Percentiles rank a stretch among this genome's conserved stretches.
phyloP scores from a whole-genome alignment of 129 eudicot species.

The Cynara cardunculus region DNA sequence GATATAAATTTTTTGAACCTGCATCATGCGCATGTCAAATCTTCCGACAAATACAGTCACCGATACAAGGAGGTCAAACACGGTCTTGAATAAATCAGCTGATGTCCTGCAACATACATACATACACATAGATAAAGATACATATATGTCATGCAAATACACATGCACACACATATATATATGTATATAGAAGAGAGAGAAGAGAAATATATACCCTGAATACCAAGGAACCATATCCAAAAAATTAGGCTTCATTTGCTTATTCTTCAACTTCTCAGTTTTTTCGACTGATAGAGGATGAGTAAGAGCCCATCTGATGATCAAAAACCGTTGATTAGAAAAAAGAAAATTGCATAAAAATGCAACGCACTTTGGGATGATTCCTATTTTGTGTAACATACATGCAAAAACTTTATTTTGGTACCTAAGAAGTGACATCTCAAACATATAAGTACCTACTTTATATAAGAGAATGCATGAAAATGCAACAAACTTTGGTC shows the following conservation, averaged over 20 bases:
- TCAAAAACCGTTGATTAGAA: constrained; percentile 4
- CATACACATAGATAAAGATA: neutral
- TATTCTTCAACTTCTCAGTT: constrained; percentile 74
- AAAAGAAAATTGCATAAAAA: neutral
- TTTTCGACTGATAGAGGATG: constrained; percentile 87
- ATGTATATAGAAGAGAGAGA: neutral
- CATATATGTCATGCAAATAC: neutral
- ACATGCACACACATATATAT: neutral
- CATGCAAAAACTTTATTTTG: neutral
- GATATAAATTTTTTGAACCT: constrained; percentile 40
- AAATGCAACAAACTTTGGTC: neutral
- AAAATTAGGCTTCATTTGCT: constrained; percentile 89
- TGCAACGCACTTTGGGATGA: neutral
- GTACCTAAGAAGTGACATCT: neutral
- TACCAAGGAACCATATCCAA: constrained; percentile 99
- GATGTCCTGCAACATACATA: constrained; percentile 68
- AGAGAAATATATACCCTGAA: constrained; percentile 68
- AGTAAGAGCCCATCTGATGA: constrained; percentile 96
- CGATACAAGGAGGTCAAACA: constrained; percentile 92
- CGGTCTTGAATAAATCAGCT: constrained; percentile 96
- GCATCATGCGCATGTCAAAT: constrained; percentile 99
- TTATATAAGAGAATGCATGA: neutral
- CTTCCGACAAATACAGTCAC: constrained; percentile 98
- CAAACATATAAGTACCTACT: neutral
- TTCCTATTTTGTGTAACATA: neutral